Percentiles rank a stretch among this genome's conserved stretches.
These are phyloP conservation scores for Leishmania amazonensis DNA, from an alignment of 208 protist genomes.

Conservation along the genomic window DNA sequence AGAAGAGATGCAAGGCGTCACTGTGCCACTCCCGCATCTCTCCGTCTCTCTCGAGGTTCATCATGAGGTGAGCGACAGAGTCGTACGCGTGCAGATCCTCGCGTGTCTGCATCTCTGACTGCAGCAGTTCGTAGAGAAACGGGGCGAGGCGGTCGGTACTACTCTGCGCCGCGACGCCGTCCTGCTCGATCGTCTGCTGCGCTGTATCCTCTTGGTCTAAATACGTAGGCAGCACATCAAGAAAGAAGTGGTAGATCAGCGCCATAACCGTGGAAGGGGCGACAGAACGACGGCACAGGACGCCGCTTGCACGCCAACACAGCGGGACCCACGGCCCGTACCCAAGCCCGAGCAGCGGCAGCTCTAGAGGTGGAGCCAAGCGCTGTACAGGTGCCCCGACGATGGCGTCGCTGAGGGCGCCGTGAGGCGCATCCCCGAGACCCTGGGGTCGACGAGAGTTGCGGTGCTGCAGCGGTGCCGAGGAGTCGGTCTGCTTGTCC, in stretches of 20 bases:
- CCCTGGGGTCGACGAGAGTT: slow-evolving; percentile 9
- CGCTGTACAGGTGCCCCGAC: neutral
- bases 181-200: neutral
- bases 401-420: neutral
- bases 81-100: slow-evolving; percentile 33
- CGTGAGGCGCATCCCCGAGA: neutral
- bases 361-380: slow-evolving; percentile 8
- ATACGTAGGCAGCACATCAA: slow-evolving; percentile 52
- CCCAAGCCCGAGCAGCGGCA: slow-evolving; percentile 61
- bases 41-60: slow-evolving; percentile 65
- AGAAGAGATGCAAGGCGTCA: slow-evolving; percentile 56
- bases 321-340: slow-evolving; percentile 36
- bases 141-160: slow-evolving; percentile 2
- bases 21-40: slow-evolving; percentile 27
- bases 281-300: slow-evolving; percentile 48
- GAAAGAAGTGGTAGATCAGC: slow-evolving; percentile 77
- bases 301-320: slow-evolving; percentile 56
- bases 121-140: slow-evolving; percentile 25
- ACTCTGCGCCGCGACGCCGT: neutral
- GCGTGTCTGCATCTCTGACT: slow-evolving; percentile 21
- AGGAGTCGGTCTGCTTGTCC: neutral
- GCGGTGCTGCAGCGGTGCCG: neutral
- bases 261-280: slow-evolving; percentile 27
- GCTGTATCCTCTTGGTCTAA: slow-evolving; percentile 35
- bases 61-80: slow-evolving; percentile 56